Evolutionary conservation across 1,139 yeast species (phyloP).

Genomic region (Magnusiomyces sp.): DNA sequence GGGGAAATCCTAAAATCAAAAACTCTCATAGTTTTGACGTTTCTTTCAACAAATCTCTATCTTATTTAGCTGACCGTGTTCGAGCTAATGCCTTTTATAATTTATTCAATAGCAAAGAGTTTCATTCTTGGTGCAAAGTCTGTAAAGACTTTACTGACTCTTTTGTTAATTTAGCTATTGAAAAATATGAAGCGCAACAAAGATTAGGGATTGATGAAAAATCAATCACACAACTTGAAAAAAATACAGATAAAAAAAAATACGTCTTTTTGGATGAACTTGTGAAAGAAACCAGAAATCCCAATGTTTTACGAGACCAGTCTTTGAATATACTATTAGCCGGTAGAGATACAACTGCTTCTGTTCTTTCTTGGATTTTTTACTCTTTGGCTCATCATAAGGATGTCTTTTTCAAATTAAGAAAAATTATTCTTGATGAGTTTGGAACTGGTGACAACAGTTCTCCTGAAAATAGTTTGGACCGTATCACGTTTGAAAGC

Average conservation of each 20-base stretch:
- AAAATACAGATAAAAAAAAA: constrained; percentile 9
- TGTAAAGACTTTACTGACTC: constrained; percentile 30
- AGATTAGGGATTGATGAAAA: constrained; percentile 18
- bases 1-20: constrained; percentile 20
- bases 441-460: constrained; percentile 12
- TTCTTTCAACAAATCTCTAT: constrained; percentile 39
- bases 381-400: constrained; percentile 40
- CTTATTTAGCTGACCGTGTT: constrained; percentile 34
- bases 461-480: constrained; percentile 8
- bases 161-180: constrained; percentile 28
- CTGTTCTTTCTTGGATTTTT: constrained; percentile 39
- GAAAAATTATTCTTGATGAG: constrained; percentile 28
- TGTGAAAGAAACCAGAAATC: constrained; percentile 42
- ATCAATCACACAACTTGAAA: constrained; percentile 27
- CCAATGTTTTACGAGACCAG: constrained; percentile 41
- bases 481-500: constrained; percentile 36
- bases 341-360: constrained; percentile 49
- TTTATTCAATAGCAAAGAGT: constrained; percentile 31
- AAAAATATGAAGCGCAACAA: not conserved
- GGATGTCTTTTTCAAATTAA: constrained; percentile 32
- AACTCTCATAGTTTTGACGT: constrained; percentile 33
- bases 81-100: constrained; percentile 35
- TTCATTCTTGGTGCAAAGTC: constrained; percentile 24
- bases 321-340: constrained; percentile 44
- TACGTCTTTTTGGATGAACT: constrained; percentile 44